These are phyloP conservation scores for Candida albicans DNA, from an alignment of 1,139 yeast genomes.

Conservation along the genomic window DNA sequence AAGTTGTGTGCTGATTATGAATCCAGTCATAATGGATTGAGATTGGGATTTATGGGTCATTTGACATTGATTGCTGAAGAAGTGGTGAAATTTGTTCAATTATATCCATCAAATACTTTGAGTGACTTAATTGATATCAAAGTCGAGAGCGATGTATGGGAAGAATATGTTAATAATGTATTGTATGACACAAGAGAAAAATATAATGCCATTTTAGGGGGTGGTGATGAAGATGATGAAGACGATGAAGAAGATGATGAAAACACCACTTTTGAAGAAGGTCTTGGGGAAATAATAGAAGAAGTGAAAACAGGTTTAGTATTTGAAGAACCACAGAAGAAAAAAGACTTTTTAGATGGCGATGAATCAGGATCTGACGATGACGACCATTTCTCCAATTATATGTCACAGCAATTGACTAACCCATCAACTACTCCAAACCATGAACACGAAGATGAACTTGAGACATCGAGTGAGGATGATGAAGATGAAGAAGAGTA, in stretches of 20 bases:
- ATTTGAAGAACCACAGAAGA: slow-evolving; percentile 19
- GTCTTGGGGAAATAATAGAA: slow-evolving; percentile 43
- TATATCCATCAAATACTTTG: slow-evolving; percentile 62
- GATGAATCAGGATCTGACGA: slow-evolving; percentile 33
- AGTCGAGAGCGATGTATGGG: slow-evolving; percentile 70
- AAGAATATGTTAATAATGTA: slow-evolving; percentile 77
- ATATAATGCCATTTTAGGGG: slow-evolving; percentile 94
- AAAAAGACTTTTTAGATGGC: slow-evolving; percentile 18
- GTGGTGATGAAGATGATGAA: slow-evolving; percentile 46
- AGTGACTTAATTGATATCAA: slow-evolving; percentile 61
- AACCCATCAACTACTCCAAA: slow-evolving; percentile 53
- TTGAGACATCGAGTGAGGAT: slow-evolving; percentile 22
- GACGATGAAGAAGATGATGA: slow-evolving; percentile 38
- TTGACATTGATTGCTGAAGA: slow-evolving; percentile 94
- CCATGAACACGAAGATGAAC: slow-evolving; percentile 18
- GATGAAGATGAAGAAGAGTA: slow-evolving; percentile 56
- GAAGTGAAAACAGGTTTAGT: slow-evolving; percentile 38
- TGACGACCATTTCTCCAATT: slow-evolving; percentile 60
- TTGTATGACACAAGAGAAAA: slow-evolving; percentile 88
- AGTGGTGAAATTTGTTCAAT: slow-evolving; percentile 87
- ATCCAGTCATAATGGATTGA: slow-evolving; percentile 56
- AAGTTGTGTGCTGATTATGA: slow-evolving; percentile 70
- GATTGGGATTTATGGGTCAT: slow-evolving; percentile 97
- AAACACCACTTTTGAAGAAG: slow-evolving; percentile 51
- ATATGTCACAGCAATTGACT: slow-evolving; percentile 80